Conservation (phyloP, 2,329 filamentous ascomycete species). For the Mycosphaerelloides madeirae region DNA sequence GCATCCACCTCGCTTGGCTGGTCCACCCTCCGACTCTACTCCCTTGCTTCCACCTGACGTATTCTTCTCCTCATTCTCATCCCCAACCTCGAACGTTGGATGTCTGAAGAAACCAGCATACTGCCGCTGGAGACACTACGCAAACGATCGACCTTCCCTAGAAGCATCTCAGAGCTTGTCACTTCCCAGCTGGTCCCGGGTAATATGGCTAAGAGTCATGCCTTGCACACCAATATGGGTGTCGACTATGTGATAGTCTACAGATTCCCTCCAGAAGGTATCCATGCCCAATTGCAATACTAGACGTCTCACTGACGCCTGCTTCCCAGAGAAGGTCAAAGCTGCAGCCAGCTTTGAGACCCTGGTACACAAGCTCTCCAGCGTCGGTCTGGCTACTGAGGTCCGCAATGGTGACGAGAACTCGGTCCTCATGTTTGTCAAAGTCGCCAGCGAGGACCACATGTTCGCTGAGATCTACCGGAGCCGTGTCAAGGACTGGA, state of each 20-base stretch:
- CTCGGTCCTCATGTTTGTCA: slow-evolving; percentile 77
- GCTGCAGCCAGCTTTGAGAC: slow-evolving; percentile 72
- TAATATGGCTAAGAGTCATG: slow-evolving; percentile 32
- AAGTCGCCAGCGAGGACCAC: slow-evolving; percentile 68
- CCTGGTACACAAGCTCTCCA: slow-evolving; percentile 68
- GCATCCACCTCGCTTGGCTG: slow-evolving; percentile 5
- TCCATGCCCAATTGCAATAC: not conserved
- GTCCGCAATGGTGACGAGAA: slow-evolving; percentile 73
- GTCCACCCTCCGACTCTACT: slow-evolving; percentile 3
- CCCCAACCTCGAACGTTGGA: slow-evolving; percentile 4
- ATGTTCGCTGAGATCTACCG: slow-evolving; percentile 78
- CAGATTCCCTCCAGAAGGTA: slow-evolving; percentile 64
- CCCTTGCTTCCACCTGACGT: slow-evolving; percentile 1
- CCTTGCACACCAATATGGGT: slow-evolving; percentile 53
- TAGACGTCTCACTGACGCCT: slow-evolving; percentile 2
- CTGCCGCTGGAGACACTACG: slow-evolving; percentile 14
- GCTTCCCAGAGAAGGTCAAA: slow-evolving; percentile 56
- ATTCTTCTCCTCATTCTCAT: not conserved
- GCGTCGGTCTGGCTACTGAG: slow-evolving; percentile 79
- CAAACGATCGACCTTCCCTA: slow-evolving; percentile 21
- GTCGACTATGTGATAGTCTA: slow-evolving; percentile 89
- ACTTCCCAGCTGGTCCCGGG: slow-evolving; percentile 28
- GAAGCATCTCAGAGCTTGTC: slow-evolving; percentile 28
- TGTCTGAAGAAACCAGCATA: slow-evolving; percentile 15
- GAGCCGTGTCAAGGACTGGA: slow-evolving; percentile 80